Evolutionary conservation across 2,329 filamentous ascomycete species (phyloP).

Genomic region (Sphaceloma murrayae): DNA sequence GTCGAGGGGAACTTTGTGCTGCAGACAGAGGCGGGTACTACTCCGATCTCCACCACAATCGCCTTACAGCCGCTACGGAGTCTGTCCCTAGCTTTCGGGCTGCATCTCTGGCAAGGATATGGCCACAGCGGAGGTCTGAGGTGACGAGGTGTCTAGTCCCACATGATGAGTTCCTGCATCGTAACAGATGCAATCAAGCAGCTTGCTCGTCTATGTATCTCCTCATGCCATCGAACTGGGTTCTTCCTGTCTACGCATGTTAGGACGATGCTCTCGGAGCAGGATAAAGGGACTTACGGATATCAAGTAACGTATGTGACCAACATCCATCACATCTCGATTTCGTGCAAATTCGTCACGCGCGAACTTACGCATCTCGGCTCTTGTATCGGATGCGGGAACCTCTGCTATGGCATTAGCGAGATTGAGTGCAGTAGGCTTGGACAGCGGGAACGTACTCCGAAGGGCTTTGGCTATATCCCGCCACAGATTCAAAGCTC

Average conservation of each 20-base stretch:
- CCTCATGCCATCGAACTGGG: constrained; percentile 42
- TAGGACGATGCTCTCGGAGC: background rate
- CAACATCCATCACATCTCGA: constrained; percentile 37
- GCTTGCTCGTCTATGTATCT: constrained; percentile 32
- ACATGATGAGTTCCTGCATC: too few species aligned
- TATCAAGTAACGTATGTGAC: constrained; percentile 41
- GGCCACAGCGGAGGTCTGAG: too few species aligned
- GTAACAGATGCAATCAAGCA: constrained; percentile 17
- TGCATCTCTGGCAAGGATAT: too few species aligned
- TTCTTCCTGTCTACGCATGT: constrained; percentile 37
- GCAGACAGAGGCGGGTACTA: too few species aligned
- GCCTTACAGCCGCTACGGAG: too few species aligned
- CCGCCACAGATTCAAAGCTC: constrained; percentile 39
- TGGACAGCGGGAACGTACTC: constrained; percentile 21
- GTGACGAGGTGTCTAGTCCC: too few species aligned
- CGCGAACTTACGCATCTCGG: constrained; percentile 41
- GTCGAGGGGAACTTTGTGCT: too few species aligned
- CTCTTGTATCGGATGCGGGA: constrained; percentile 28
- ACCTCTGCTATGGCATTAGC: constrained; percentile 24
- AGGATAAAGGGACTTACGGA: constrained; percentile 29
- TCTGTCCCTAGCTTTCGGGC: too few species aligned
- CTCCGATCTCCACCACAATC: too few species aligned
- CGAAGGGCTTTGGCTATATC: constrained; percentile 38
- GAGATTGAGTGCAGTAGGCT: background rate
- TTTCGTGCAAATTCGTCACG: constrained; percentile 41